Evolutionary conservation across 805 yeast species (phyloP), one percentile per base, ranked within the genome.

Genomic region (Yarrowia keelungensis): DNA sequence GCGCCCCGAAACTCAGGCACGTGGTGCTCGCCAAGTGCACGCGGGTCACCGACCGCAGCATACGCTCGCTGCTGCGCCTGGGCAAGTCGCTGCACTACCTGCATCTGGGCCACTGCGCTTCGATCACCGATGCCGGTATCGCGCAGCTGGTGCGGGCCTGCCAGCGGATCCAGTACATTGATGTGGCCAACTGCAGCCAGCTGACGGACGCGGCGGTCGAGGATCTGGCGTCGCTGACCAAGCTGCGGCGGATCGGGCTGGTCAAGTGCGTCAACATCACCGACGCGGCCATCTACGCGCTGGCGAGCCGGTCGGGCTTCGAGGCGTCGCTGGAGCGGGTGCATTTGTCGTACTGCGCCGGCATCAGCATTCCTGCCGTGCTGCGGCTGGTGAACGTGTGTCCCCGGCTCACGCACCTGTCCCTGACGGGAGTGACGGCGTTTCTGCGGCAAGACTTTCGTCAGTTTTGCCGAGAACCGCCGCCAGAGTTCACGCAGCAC

Each of bases 91-190:
- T 94, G 72, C 97, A 92, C 75, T 92, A 92, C 73, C 84, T 95
- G 64, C 98, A 95, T 79, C 83, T 94, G 70, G 98, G 98, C 16
- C 98, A 94, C 80, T 95, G 99, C 80, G 85, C 87, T 56, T 86
- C 89, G 75, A 90, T 94, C 69, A 94, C 98, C 1, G 98, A 94
- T 79, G 85, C 83, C 71, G 98, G 98, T 22, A 95, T 95, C 16
- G 84, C 86, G 38, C 82, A 85, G 11, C 81, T 94, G 70, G 90
- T 91, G 12, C 84, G 89, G 71, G 83, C 85, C 58, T 95, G 98
- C 75, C 90, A 89, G 69, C 83, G 97, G 69, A 86, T 94, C 69
- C 96, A 91, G 74, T 94, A 93, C 77, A 91, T 94, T 71, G 99
- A 94, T 79, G 85, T 95, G 70, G 98, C 98, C 15, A 93, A 98